A percentile compares a stretch with the other conserved stretches of the same genome.
These are phyloP conservation scores for Fraxinus angustifolia DNA, from an alignment of 305 asterid genomes.

Conservation along the genomic window DNA sequence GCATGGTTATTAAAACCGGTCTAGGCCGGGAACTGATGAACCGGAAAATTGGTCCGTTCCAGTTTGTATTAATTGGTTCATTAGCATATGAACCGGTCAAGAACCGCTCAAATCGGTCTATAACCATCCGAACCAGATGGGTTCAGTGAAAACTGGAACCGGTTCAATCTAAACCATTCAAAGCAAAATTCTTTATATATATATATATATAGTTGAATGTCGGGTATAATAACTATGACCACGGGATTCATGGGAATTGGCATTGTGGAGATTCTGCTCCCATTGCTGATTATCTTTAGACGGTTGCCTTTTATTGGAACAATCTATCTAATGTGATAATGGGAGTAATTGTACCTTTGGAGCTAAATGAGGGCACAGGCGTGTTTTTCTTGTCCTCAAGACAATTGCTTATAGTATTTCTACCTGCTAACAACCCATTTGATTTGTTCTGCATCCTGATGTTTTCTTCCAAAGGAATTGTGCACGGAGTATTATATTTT, in stretches of 20 bases:
- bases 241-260: not conserved
- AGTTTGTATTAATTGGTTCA: not conserved
- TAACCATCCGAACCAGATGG: not conserved
- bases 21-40: too few relatives aligned
- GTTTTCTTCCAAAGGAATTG: not conserved
- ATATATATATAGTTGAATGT: too few relatives aligned
- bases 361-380: not conserved
- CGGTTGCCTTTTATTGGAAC: not conserved
- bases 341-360: not conserved
- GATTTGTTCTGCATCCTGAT: not conserved
- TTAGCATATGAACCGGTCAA: not conserved
- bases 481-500: conserved; percentile 1
- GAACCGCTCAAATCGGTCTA: not conserved
- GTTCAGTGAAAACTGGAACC: not conserved
- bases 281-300: not conserved
- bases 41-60: too few relatives aligned
- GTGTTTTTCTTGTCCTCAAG: not conserved
- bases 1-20: too few relatives aligned
- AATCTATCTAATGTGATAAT: not conserved
- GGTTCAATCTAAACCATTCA: not conserved
- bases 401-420: not conserved
- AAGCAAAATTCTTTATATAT: not conserved
- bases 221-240: not conserved
- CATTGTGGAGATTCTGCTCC: not conserved
- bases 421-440: conserved; percentile 8